A percentile compares a stretch with the other conserved stretches of the same genome.
Conservation (phyloP, 176 grass and related monocot species). For the Carex myosuroides region DNA sequence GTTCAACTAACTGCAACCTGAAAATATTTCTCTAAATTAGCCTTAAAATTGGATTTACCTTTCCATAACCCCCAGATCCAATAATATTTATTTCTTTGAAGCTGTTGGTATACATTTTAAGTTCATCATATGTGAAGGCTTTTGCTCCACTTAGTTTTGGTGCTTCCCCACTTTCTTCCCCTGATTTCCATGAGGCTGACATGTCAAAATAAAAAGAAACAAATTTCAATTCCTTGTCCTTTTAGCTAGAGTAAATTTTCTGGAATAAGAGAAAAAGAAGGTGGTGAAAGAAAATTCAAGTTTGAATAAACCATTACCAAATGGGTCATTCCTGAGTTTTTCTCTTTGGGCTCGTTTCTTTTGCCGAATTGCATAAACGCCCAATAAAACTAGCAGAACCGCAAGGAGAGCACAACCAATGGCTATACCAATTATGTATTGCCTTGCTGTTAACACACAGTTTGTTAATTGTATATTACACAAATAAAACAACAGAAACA, state of each 20-base stretch:
- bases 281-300: constrained; percentile 5
- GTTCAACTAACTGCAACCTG: background rate
- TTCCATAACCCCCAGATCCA: constrained; percentile 81
- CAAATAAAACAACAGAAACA: constrained; percentile 3
- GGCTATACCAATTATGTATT: constrained; percentile 38
- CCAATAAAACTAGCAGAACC: constrained; percentile 28
- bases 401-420: constrained; percentile 34
- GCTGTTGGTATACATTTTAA: constrained; percentile 66
- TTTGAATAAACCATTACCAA: constrained; percentile 40
- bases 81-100: constrained; percentile 70
- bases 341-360: constrained; percentile 50
- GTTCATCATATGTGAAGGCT: constrained; percentile 62
- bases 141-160: constrained; percentile 59
- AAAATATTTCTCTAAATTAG: background rate
- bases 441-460: background rate
- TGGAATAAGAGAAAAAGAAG: background rate
- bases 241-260: background rate
- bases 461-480: background rate
- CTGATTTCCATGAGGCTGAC: constrained; percentile 69
- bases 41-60: constrained; percentile 30
- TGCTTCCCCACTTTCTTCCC: constrained; percentile 50
- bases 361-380: constrained; percentile 39
- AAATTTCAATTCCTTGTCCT: background rate
- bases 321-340: constrained; percentile 39
- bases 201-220: background rate